Evolutionary conservation across 164 flowering plant genomes (phyloP), one percentile per base, ranked within the genome.

Genomic region (Euptelea pleiosperma): DNA sequence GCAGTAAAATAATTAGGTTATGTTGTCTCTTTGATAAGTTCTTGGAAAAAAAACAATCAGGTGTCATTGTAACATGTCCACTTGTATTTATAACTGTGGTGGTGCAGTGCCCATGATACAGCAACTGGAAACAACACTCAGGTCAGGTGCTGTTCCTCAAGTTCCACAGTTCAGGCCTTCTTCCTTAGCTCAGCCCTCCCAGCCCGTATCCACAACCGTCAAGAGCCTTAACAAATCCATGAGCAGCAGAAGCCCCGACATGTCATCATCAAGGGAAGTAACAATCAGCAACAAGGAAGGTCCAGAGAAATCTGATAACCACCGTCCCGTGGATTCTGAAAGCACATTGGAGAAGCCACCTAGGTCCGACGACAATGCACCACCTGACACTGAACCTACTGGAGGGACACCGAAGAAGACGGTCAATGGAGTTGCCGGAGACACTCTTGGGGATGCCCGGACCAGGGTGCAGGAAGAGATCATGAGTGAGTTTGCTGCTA

Each of bases 71-170:
- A 37, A 8, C 15, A 2, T 37, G 14, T 3, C 0, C 4, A 12
- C 8, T 42, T 28, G 31, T 39, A 9, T 26, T 16, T 39, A 8
- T 7, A 14, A 6, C 10, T 31, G 2, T 34, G 24, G 11, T 2
- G 52, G 16, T 58, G 62, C 83, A 90, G 98, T 88, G 86, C 99
- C 99, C n/a, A 90, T 93, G 99, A 88, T 93, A 40, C 89, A 90
- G 58, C 83, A 83, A 31, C 62, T 93, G 45, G 99, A 93, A 67
- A 31, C 85, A 30, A 90, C 99, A 0, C 7, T 93, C 63, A 77
- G 74, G 67, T 69, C 83, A 8, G 84, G 84, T 53, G 96, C 88
- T 19, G 96, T 84, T 30, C 98, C 98, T 15, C 96, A 84, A 65
- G 85, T 68, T 36, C 97, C 97, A 14, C 98, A 89, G 55, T 87